phyloP scores from a whole-genome alignment of 1,284 basidiomycete genomes.

The Quambalaria eucalypti region DNA sequence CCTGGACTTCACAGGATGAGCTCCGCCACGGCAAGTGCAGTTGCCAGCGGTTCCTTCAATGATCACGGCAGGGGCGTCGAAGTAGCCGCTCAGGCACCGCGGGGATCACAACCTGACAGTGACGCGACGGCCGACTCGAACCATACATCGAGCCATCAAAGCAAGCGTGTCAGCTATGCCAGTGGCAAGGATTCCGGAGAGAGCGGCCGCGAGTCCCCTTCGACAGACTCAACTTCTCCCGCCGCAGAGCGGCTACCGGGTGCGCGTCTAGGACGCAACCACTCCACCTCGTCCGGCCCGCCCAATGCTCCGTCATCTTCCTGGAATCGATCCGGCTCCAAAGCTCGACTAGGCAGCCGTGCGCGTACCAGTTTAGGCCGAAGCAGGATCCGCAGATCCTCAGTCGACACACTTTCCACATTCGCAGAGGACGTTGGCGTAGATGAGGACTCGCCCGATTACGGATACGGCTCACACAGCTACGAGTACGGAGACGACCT shows the following conservation, averaged over 20 bases:
- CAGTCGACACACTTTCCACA: not conserved
- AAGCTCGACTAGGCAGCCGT: not conserved
- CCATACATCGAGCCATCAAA: too few species aligned
- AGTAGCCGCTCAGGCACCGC: too few species aligned
- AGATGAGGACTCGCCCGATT: not conserved
- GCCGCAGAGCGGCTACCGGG: not conserved
- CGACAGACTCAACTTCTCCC: not conserved
- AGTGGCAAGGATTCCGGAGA: not conserved
- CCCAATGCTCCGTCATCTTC: too few species aligned
- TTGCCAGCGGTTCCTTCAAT: slow-evolving; percentile 20
- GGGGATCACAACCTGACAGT: too few species aligned
- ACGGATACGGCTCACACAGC: not conserved
- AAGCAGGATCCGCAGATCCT: not conserved
- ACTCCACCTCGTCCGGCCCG: not conserved
- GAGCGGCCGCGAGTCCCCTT: not conserved
- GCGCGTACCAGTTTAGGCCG: not conserved
- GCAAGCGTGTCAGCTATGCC: slow-evolving; percentile 1
- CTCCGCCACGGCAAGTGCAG: slow-evolving; percentile 14
- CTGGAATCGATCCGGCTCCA: not conserved
- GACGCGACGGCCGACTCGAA: too few species aligned
- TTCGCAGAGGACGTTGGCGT: not conserved
- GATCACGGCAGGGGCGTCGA: slow-evolving; percentile 26
- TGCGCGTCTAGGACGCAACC: not conserved
- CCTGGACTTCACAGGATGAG: not conserved
- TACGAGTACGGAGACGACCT: slow-evolving; percentile 10